Evolutionary conservation across 495 filamentous ascomycete genomes (phyloP).

Genomic region (Astrothelium macrocarpum): DNA sequence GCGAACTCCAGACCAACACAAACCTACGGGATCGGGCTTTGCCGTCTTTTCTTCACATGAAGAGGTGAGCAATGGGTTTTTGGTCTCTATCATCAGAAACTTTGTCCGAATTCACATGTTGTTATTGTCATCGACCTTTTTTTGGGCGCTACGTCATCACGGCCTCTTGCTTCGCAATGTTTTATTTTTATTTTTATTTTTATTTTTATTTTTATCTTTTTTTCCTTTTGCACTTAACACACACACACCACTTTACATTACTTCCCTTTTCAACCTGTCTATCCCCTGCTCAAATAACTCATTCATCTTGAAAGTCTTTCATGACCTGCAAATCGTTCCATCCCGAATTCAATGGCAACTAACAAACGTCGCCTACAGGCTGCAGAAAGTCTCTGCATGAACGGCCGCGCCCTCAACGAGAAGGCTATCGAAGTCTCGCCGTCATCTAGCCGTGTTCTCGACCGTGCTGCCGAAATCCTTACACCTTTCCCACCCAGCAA

Average conservation of each 20-base stretch:
- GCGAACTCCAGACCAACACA: conserved; percentile 95
- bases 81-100: conserved; percentile 11
- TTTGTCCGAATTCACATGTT: conserved; percentile 6
- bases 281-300: not conserved
- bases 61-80: conserved; percentile 60
- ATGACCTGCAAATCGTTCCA: not conserved
- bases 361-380: conserved; percentile 23
- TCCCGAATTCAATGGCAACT: not conserved
- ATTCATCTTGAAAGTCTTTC: not conserved
- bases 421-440: conserved; percentile 98
- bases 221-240: not conserved
- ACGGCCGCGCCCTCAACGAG: conserved; percentile 92
- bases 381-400: conserved; percentile 97
- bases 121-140: not conserved
- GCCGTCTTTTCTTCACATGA: conserved; percentile 98
- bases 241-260: not conserved
- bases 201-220: conserved; percentile 9
- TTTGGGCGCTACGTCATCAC: not conserved
- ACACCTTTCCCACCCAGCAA: conserved; percentile 97
- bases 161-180: not conserved
- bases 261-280: not conserved
- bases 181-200: not conserved
- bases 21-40: conserved; percentile 94
- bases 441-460: conserved; percentile 82
- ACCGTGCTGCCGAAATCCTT: conserved; percentile 77